Base-by-base conservation (phyloP, 495 filamentous ascomycete species). In the Neurospora sp. region DNA sequence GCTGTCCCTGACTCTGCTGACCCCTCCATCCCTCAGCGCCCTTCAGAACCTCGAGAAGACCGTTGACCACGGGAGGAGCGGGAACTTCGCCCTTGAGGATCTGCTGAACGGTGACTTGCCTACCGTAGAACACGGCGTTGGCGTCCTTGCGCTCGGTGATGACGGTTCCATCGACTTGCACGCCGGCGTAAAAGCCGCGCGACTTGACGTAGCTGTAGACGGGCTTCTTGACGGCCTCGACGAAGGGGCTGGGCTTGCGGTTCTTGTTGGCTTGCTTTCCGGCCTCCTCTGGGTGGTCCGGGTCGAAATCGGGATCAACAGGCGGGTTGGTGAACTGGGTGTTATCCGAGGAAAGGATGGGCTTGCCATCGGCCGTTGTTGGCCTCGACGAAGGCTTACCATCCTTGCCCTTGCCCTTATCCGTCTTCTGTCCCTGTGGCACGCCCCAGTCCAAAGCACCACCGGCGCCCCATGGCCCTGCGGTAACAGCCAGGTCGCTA, bases 121-220 rank as follows among this genome's bases (percentile, higher is more conserved):
- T 84, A 37, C 89, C 88, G 76, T 93, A 96, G 76, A 94, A 94
- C 3, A 85, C 83, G 69, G 91, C 90, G 78, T 96, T 96, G 80
- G 93, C 92, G 71, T 92, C 91, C n/a, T 88, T 90, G 14, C 93
- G 86, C 81, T 93, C 91, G 69, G 93, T 89, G 73, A 96, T 84
- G 40, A 94, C 86, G 0, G 92, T 94, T 1, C 93, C 93, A 75
- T 94, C 92, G 61, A 94, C 83, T 72, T 92, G 90, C 11, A 94
- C 85, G 31, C 92, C 92, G 6, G 91, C 92, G 73, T 93, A 94
- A 42, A 94, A 85, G 5, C 93, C 93, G 46, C 92, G 87, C 74
- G 88, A 91, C 82, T 94, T 94, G 83, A 94, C 87, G 76, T 96
- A 96, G 42, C 89, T 92, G 85, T 90, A 94, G 12, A 94, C 86